phyloP scores from a whole-genome alignment of 306 rosid species.

The Dalbergia oliveri region DNA sequence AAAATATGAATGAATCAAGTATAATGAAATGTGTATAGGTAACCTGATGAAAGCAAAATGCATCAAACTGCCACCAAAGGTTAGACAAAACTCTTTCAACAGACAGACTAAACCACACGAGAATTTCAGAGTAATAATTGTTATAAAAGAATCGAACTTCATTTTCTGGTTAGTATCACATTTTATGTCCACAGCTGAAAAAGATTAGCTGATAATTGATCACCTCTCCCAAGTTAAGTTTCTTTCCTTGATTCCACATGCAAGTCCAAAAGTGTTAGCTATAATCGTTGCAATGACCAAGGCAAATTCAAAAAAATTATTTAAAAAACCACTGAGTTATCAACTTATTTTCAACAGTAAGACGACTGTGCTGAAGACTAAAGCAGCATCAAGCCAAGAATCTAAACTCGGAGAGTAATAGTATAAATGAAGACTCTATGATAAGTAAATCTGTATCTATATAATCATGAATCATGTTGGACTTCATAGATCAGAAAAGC shows the following conservation, averaged over 20 bases:
- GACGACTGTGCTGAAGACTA: conserved; percentile 14
- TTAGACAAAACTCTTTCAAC: neutral
- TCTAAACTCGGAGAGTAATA: neutral
- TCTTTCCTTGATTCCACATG: neutral
- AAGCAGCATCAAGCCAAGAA: conserved; percentile 20
- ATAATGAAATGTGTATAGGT: neutral
- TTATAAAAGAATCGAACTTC: neutral
- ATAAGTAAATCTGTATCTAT: neutral
- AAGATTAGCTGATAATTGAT: neutral
- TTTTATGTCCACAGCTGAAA: conserved; percentile 16
- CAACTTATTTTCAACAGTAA: conserved; percentile 19
- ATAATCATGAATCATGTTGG: neutral
- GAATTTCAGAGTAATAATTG: neutral
- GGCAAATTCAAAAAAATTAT: neutral
- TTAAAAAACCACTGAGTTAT: neutral
- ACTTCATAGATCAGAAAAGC: conserved; percentile 23
- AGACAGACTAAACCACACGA: neutral
- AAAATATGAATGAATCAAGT: neutral
- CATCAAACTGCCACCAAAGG: neutral
- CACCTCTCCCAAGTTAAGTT: neutral
- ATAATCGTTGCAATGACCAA: neutral
- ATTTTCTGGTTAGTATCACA: neutral
- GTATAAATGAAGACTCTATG: neutral
- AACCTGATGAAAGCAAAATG: neutral
- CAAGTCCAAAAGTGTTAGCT: conserved; percentile 7